Conservation (phyloP, 805 yeast species). For the Isabelozyma heimii region DNA sequence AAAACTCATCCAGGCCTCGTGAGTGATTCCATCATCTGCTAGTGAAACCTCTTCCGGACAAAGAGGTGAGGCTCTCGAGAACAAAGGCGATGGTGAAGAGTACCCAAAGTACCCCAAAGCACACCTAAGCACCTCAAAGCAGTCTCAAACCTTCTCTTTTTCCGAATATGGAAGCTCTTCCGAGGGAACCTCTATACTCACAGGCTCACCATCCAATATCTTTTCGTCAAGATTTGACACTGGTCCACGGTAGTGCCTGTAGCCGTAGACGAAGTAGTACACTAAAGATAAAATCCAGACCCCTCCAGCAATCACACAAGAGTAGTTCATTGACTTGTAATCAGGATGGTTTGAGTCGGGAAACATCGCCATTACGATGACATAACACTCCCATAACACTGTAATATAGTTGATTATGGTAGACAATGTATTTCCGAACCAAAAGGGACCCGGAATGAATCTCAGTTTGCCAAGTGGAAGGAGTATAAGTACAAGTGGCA, state of each 20-base stretch:
- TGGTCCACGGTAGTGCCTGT: constrained; percentile 59
- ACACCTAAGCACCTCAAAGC: too few relatives aligned
- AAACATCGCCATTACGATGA: constrained; percentile 59
- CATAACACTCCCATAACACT: constrained; percentile 46
- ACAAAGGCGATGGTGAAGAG: too few relatives aligned
- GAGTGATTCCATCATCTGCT: too few relatives aligned
- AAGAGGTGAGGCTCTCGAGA: too few relatives aligned
- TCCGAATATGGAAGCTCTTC: not conserved
- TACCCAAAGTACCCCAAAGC: too few relatives aligned
- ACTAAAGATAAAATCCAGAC: constrained; percentile 53
- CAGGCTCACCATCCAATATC: not conserved
- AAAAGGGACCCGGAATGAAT: constrained; percentile 66
- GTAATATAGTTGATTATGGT: constrained; percentile 46
- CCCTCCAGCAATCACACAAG: constrained; percentile 61
- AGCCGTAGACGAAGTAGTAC: constrained; percentile 53
- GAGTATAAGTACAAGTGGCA: constrained; percentile 56
- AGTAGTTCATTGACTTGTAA: constrained; percentile 61
- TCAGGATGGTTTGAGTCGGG: constrained; percentile 47
- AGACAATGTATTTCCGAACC: constrained; percentile 51
- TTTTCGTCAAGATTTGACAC: constrained; percentile 18
- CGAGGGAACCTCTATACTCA: not conserved
- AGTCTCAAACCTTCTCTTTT: not conserved
- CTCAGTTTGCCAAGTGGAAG: constrained; percentile 47
- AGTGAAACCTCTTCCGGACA: too few relatives aligned
- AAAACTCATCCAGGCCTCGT: too few relatives aligned